Base-by-base conservation (phyloP, 371 early-diverging fungal species). In the Syncephalastrum sp. region DNA sequence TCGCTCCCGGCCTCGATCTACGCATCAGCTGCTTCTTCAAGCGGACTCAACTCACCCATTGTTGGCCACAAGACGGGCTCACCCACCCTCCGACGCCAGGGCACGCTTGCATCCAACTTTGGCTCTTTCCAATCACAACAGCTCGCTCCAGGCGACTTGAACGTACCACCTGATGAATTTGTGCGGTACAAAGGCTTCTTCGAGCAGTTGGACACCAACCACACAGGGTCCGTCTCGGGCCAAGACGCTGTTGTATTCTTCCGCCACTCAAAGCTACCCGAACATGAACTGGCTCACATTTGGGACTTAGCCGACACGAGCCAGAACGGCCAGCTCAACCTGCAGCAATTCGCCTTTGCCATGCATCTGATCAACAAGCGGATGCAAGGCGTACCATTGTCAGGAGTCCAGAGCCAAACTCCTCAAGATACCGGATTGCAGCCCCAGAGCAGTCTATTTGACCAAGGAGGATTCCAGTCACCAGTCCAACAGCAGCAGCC, bases 201-300 rank as follows among this genome's bases (percentile, higher is more conserved):
- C 50, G 53, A 61, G 44, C 67, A 69, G 24, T 50, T 78, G 15
- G 67, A 67, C 57, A 65, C 66, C 13, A 64, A 64, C 42, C 42
- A 64, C 7, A 45, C 67, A 2, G 77, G 74, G 0, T 61, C 33
- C 41, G 61, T 77, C 0, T 68, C 78, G 6, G 78, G 69, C 60
- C 62, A 42, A 43, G 90, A 87, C 45, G 89, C 91, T 2, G 84
- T 85, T 6, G 79, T 81, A 15, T 90, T 90, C 58, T 92, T 92
- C 52, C 75, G 84, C 54, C 87, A 88, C 56, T 91, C 92, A 1
- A 83, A 86, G 24, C 67, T 92, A 52, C 79, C 87, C 3, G 86
- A 86, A 29, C 50, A 71, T 0, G 83, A 75, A 21, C 65, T 92
- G 50, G 91, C 91, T 17, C 77, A 74, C 41, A 86, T 92, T 51